Conservation (phyloP, 164 flowering plant genomes). For the Warburgia ugandensis region DNA sequence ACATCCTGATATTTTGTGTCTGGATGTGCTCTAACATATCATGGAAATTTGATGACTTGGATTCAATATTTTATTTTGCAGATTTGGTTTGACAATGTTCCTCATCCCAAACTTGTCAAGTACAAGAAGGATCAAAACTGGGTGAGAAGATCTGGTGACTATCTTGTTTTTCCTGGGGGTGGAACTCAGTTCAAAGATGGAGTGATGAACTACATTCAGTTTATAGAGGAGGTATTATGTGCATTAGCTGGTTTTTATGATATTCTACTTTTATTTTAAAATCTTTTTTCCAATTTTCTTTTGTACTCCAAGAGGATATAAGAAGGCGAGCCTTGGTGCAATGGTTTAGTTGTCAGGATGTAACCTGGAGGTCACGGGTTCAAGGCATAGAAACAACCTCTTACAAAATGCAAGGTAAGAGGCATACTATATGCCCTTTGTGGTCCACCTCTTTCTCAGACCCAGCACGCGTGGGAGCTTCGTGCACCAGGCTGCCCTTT, state of each 20-base stretch:
- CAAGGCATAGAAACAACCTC: too few relatives aligned
- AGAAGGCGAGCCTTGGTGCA: too few relatives aligned
- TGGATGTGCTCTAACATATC: not conserved
- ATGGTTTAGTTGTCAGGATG: too few relatives aligned
- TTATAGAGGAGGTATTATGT: constrained; percentile 53
- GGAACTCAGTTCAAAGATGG: constrained; percentile 95
- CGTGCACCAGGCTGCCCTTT: too few relatives aligned
- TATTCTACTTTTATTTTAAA: not conserved
- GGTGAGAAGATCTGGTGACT: constrained; percentile 62
- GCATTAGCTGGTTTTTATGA: not conserved
- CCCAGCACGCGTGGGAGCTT: too few relatives aligned
- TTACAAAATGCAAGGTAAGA: too few relatives aligned
- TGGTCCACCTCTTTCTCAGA: too few relatives aligned
- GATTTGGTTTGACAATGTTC: constrained; percentile 94
- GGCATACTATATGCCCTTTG: too few relatives aligned
- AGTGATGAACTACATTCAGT: constrained; percentile 47
- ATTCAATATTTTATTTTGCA: constrained; percentile 17
- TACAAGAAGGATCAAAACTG: constrained; percentile 92
- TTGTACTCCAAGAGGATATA: not conserved
- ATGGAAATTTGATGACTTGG: not conserved
- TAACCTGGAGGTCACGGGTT: too few relatives aligned
- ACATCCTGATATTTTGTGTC: not conserved
- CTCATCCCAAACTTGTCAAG: constrained; percentile 90
- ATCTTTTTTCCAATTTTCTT: not conserved
- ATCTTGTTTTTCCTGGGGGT: constrained; percentile 87